phyloP scores from a whole-genome alignment of 768 basidiomycete species.

The Russula olivacea region DNA sequence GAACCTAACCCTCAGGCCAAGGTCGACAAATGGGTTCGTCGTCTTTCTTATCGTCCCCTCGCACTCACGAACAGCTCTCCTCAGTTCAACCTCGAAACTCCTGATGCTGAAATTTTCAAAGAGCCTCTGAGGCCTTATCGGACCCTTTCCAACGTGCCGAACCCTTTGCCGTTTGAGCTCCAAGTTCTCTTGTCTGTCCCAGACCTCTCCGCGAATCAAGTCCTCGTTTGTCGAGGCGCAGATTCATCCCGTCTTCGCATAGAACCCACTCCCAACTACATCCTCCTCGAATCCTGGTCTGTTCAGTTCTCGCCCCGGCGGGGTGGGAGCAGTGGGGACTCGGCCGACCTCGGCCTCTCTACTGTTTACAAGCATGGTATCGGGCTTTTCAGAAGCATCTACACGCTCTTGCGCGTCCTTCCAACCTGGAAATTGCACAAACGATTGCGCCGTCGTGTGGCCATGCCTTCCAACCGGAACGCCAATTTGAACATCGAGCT shows the following conservation, averaged over 20 bases:
- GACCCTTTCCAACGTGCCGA: constrained; percentile 42
- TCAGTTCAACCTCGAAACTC: constrained; percentile 79
- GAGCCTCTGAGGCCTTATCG: constrained; percentile 58
- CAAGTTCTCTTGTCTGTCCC: constrained; percentile 69
- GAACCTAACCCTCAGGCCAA: constrained; percentile 42
- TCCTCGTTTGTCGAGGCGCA: constrained; percentile 59
- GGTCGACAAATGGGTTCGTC: constrained; percentile 77
- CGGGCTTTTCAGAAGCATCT: constrained; percentile 72
- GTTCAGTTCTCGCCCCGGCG: constrained; percentile 39
- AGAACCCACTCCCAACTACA: constrained; percentile 60
- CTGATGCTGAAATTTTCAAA: constrained; percentile 63
- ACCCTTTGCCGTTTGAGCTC: constrained; percentile 49
- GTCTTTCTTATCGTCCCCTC: background rate
- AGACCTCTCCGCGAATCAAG: constrained; percentile 62
- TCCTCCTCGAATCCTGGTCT: constrained; percentile 69
- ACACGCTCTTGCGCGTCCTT: constrained; percentile 62
- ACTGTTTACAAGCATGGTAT: constrained; percentile 85
- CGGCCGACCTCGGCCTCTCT: constrained; percentile 57
- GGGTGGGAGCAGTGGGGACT: constrained; percentile 22
- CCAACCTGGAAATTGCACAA: constrained; percentile 72
- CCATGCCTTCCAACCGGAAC: constrained; percentile 32
- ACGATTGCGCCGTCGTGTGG: constrained; percentile 44
- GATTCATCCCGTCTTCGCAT: constrained; percentile 49
- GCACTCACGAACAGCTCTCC: constrained; percentile 1
- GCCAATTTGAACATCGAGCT: constrained; percentile 47